Base-by-base conservation (phyloP, 352 stramenopile species). In the Halophytophthora polymorphica region DNA sequence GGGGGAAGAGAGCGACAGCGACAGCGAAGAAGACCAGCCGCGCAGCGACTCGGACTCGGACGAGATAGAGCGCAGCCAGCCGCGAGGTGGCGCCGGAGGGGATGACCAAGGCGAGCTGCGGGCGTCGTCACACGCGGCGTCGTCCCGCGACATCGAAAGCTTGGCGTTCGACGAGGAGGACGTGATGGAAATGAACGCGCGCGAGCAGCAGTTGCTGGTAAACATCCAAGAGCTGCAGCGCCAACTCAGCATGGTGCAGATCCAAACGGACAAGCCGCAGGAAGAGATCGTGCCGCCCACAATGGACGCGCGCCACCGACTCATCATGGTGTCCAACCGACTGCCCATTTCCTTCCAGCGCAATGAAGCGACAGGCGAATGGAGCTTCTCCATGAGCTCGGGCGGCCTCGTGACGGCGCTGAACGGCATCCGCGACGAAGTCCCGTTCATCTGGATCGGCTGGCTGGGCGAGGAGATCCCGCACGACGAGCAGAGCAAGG, bases 251-350 rank as follows among this genome's bases (percentile, higher is more conserved):
- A 92, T 88, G 79, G 83, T 93, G 45, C 77, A 92, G 58, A 89
- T 92, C 45, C 78, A 88, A 53, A 88, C 81, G 22, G 76, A 88
- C 55, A 90, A 89, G 51, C 58, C 75, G 5, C 71, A 87, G 39
- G 74, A 93, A 45, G 78, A 88, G 62, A 87, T 89, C 23, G 28
- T 90, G 36, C 69, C 71, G 42, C 73, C 69, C 11, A 70, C 85
- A 45, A 69, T 85, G 40, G 76, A 88, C 55, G 56, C 80, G 18
- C 74, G 82, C 31, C 82, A 73, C 15, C 76, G 85, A 12, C 64
- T 96, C 29, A 93, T 97, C 57, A 91, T 96, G 69, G 87, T 96
- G 13, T 93, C 87, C 38, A 97, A 97, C 63, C 83, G 87, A 8
- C 54, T 97, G 36, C 89, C 89, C n/a, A 93, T 97, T 38, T 90